A percentile compares a stretch with the other conserved stretches of the same genome.
Evolutionary conservation across 441 rosid genomes (phyloP).

Genomic region (Brassica balearica): DNA sequence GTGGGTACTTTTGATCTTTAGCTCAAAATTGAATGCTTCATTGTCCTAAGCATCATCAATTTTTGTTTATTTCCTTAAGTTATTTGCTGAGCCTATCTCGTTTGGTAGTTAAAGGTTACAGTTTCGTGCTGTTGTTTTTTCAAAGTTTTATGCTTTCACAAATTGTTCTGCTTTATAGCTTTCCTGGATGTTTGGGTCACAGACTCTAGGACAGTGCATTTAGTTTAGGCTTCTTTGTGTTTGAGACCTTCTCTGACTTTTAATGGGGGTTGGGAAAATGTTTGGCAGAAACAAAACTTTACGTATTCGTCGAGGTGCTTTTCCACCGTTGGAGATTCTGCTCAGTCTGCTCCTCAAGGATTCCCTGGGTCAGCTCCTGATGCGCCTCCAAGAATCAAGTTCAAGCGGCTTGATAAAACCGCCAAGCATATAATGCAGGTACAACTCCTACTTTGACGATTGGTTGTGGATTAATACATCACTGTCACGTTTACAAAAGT

Average conservation of each 20-base stretch:
- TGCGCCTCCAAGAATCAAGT: conserved; percentile 67
- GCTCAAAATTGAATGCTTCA: no score
- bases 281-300: conserved; percentile 39
- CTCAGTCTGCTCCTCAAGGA: conserved; percentile 40
- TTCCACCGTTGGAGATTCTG: conserved; percentile 53
- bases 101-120: background rate
- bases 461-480: conserved; percentile 13
- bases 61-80: no score
- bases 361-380: conserved; percentile 47
- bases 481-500: background rate
- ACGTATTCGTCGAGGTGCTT: conserved; percentile 49
- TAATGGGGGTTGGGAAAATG: conserved; percentile 26
- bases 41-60: background rate
- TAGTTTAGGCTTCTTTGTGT: background rate
- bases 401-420: conserved; percentile 91
- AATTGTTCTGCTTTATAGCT: no score
- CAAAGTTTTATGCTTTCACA: background rate
- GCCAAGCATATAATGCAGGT: conserved; percentile 91
- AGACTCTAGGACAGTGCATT: no score
- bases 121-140: background rate
- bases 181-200: background rate
- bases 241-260: conserved; percentile 24
- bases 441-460: background rate
- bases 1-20: no score
- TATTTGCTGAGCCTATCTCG: background rate